Evolutionary conservation across 164 flowering plant genomes (phyloP), one percentile per base, ranked within the genome.

Genomic region (Aristolochia californica): DNA sequence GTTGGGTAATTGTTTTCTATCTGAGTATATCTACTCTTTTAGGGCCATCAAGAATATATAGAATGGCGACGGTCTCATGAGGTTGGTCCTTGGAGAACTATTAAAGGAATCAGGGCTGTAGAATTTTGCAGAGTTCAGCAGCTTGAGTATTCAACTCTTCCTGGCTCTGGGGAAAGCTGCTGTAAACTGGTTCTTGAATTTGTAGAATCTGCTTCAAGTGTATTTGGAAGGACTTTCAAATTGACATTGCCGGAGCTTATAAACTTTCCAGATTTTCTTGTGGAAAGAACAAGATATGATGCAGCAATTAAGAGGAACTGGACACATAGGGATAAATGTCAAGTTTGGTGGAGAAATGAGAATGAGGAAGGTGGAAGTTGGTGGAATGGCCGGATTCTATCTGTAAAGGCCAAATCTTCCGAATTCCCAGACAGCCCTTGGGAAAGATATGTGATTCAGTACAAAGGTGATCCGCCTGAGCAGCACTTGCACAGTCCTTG

Each of bases 91-190:
- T 93, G 99, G 96, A 68, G 48, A 30, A 66, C 72, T 57, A 17
- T 78, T 0, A 80, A 79, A 58, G 84, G 75, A 43, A 61, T 83
- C 50, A 70, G 84, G 62, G 84, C 83, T 43, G 95, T 90, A 17
- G 99, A 94, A 69, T 77, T 83, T 56, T 90, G 97, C 72, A 80
- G 66, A 68, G 83, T 90, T 62, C 72, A 61, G 66, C 70, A 44
- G 14, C 85, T 94, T 13, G 84, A 75, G 54, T 90, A 90, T 70
- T 70, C 88, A 15, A 59, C 83, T 17, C 62, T 63, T 64, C 70
- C 96, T 15, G 98, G 98, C 26, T 94, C 97, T 64, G 99, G 99
- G 14, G 99, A 90, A 52, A 83, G 99, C 76, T 90, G 97, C 76
- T 89, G 97, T 57, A 94, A 80, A 82, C 68, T 94, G 73, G 79